Evolutionary conservation across 768 basidiomycete species (phyloP), one percentile per base, ranked within the genome.

Genomic region (Leucocoprinus sp.): DNA sequence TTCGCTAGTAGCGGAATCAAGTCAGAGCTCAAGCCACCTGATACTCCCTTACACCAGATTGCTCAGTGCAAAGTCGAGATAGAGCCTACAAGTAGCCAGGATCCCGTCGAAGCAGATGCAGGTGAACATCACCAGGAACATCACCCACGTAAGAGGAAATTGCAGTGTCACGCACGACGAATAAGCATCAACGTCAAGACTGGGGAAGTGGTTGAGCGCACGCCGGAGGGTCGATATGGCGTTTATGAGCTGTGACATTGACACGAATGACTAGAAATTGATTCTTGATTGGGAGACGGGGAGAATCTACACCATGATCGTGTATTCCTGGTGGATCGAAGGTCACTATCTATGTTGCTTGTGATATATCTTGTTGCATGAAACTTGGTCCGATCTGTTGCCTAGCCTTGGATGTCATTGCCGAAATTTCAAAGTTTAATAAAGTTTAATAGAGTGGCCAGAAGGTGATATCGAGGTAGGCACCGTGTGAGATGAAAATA

Each of bases 141-240:
- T 35, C 34, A 35, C 12, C 18, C 39, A 28, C 29, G 18, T 35
- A 48, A 48, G 17, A 48, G 37, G 34, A 44, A 24, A 49, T 33
- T 22, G 18, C 23, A 35, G 19, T 42, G 48, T 7, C 48, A 49
- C 33, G 48, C 35, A 38, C 42, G 48, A 17, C 42, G 48, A 43
- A 43, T 43, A 24, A 49, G 48, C 19, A 43, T 49, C 37, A 44
- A 43, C 42, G 27, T 38, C 6, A 49, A 43, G 38, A 49, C 48
- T 5, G 48, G 48, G 14, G 48, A 43, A 21, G 48, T 49, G 18
- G 21, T 42, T 8, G 46, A 48, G 19, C 46, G 46, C 9, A 36
- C 46, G 5, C 33, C 36, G 12, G 46, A 48, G 27, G 46, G 46
- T 17, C 46, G 46, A 14, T 40, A 48, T 42, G 46, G 46, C 1